These are phyloP conservation scores for Cryphonectria nitschkei DNA, from an alignment of 2,329 filamentous ascomycete genomes.

Conservation along the genomic window DNA sequence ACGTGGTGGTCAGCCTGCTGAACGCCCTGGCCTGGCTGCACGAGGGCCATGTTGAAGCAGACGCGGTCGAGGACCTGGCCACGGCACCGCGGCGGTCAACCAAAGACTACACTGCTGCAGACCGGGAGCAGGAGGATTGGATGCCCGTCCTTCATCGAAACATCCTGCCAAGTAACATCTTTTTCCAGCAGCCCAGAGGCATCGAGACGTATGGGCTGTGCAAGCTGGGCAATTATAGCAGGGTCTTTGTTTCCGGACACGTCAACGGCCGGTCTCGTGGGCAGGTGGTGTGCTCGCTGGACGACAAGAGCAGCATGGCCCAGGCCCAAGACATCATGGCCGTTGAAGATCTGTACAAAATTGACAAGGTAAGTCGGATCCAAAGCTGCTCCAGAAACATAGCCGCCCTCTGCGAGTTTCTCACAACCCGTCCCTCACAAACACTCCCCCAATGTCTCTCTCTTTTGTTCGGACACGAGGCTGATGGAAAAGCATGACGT, in stretches of 20 bases:
- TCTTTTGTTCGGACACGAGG: not conserved
- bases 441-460: no score
- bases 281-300: constrained; percentile 34
- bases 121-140: constrained; percentile 41
- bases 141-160: constrained; percentile 55
- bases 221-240: constrained; percentile 55
- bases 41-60: constrained; percentile 45
- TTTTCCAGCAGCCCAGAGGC: constrained; percentile 52
- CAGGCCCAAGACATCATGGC: constrained; percentile 31
- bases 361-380: constrained; percentile 19
- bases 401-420: not conserved
- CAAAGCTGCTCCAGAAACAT: not conserved
- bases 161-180: constrained; percentile 52
- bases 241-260: constrained; percentile 46
- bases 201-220: constrained; percentile 56
- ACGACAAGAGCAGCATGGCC: constrained; percentile 23
- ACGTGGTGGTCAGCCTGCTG: constrained; percentile 53
- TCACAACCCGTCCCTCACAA: no score
- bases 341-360: constrained; percentile 21
- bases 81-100: not conserved
- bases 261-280: constrained; percentile 26
- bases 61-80: constrained; percentile 20
- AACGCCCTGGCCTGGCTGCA: constrained; percentile 58
- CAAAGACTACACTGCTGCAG: constrained; percentile 13
- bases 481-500: not conserved